Evolutionary conservation across 2,329 filamentous ascomycete genomes (phyloP).

Genomic region (Rugonectria rugulosa): DNA sequence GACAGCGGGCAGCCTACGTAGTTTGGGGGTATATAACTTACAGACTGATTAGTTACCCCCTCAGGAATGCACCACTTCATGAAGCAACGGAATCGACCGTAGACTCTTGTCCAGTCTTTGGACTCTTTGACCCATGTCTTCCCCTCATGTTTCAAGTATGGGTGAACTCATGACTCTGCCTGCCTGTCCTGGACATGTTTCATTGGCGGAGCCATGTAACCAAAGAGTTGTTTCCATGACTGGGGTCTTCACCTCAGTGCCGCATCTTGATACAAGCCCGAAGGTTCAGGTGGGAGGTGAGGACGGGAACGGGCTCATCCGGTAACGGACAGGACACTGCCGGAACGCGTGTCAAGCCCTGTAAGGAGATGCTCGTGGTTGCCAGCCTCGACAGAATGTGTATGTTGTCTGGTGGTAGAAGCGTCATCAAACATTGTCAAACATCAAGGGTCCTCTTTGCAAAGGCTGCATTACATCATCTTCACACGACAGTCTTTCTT

Average conservation of each 20-base stretch:
- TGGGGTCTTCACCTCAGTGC: slow-evolving; percentile 10
- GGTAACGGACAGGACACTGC: background rate
- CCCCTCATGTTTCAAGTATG: background rate
- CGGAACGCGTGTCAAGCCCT: background rate
- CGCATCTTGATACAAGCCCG: slow-evolving; percentile 10
- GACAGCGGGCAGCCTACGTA: no score
- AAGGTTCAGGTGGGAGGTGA: slow-evolving; percentile 14
- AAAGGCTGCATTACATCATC: slow-evolving; percentile 10
- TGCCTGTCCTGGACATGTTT: background rate
- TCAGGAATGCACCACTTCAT: background rate
- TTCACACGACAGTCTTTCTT: slow-evolving; percentile 1
- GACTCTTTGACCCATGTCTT: background rate
- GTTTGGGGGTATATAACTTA: no score
- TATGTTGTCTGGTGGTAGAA: slow-evolving; percentile 5
- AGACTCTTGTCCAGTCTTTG: no score
- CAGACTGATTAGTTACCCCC: no score
- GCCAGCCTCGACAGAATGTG: background rate
- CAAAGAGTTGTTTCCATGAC: background rate
- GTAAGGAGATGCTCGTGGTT: background rate
- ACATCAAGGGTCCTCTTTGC: background rate
- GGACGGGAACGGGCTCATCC: background rate
- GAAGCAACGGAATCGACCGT: background rate
- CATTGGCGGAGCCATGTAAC: background rate
- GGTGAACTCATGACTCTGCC: background rate
- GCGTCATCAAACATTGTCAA: slow-evolving; percentile 1